A percentile compares a stretch with the other conserved stretches of the same genome.
These are phyloP conservation scores for Pseudoneurospora amorphoporcata DNA, from an alignment of 495 filamentous ascomycete species.

Conservation along the genomic window DNA sequence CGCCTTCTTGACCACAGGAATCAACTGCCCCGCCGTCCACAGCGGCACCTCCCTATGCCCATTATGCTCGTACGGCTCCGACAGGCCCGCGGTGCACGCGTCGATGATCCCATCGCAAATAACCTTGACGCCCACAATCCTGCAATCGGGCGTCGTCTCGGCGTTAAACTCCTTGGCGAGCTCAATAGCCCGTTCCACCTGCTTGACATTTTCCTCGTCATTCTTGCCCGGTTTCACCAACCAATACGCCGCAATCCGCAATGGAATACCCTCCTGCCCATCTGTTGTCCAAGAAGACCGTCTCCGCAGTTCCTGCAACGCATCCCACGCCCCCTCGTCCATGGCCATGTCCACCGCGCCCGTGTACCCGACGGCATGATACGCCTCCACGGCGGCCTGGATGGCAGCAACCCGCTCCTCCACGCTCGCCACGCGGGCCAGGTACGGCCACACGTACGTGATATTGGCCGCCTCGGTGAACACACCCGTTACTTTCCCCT, in stretches of 20 bases:
- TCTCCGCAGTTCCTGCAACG: slow-evolving; percentile 36
- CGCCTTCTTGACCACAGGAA: slow-evolving; percentile 44
- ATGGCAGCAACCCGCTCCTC: slow-evolving; percentile 45
- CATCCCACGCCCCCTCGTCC: slow-evolving; percentile 51
- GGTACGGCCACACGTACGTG: slow-evolving; percentile 47
- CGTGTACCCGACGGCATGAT: slow-evolving; percentile 49
- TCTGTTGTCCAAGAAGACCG: not conserved
- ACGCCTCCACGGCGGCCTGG: slow-evolving; percentile 37
- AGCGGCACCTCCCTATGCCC: slow-evolving; percentile 38
- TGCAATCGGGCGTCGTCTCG: slow-evolving; percentile 39
- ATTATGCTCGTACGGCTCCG: slow-evolving; percentile 49
- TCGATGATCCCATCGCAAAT: slow-evolving; percentile 62
- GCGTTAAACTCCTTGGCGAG: slow-evolving; percentile 38
- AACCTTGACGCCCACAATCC: slow-evolving; percentile 55
- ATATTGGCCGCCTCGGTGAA: slow-evolving; percentile 48
- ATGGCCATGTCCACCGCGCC: slow-evolving; percentile 63
- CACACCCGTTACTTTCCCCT: slow-evolving; percentile 44
- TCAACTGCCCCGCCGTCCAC: slow-evolving; percentile 43
- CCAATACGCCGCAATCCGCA: slow-evolving; percentile 56
- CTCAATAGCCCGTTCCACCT: slow-evolving; percentile 51
- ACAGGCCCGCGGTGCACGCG: slow-evolving; percentile 53
- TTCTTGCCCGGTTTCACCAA: slow-evolving; percentile 39
- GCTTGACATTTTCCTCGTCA: slow-evolving; percentile 32
- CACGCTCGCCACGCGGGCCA: slow-evolving; percentile 41
- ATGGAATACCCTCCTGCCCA: slow-evolving; percentile 29